phyloP scores from a whole-genome alignment of 352 stramenopile genomes.

The Chrysophaeum taylorii region DNA sequence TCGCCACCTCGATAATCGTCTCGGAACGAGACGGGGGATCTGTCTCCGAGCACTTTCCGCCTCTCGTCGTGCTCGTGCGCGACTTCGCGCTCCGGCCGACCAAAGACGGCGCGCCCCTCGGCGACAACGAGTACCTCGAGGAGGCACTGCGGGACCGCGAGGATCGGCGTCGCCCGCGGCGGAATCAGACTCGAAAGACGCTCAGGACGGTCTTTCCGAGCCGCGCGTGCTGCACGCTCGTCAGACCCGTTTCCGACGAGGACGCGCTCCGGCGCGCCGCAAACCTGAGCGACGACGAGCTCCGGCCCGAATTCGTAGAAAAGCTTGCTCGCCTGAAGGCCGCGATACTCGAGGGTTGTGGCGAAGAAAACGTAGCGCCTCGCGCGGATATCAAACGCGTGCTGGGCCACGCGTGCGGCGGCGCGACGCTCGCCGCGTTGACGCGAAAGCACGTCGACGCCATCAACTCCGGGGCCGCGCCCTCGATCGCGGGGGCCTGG shows the following conservation, averaged over 20 bases:
- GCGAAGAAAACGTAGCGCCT: not conserved
- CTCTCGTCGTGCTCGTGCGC: conserved; percentile 62
- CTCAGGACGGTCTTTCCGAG: conserved; percentile 52
- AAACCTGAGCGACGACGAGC: conserved; percentile 40
- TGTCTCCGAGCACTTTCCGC: conserved; percentile 60
- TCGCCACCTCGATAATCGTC: conserved; percentile 65
- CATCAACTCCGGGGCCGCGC: conserved; percentile 6
- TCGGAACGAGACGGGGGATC: conserved; percentile 36
- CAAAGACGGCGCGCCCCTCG: conserved; percentile 46
- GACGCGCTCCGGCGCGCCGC: conserved; percentile 47
- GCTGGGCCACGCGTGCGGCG: not conserved
- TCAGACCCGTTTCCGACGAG: conserved; percentile 60
- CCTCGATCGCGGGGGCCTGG: not conserved
- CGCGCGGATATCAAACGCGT: not conserved
- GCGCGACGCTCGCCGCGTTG: not conserved
- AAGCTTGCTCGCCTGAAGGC: conserved; percentile 40
- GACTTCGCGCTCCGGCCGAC: conserved; percentile 68
- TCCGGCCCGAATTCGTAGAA: conserved; percentile 60
- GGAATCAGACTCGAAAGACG: conserved; percentile 53
- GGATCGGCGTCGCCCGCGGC: conserved; percentile 45
- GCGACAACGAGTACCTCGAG: conserved; percentile 60
- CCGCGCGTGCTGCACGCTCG: conserved; percentile 49
- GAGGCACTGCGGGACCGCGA: conserved; percentile 54
- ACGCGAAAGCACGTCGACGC: not conserved
- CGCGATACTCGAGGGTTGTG: not conserved